Base-by-base conservation (phyloP, 768 basidiomycete species). In the Boletus huronensis region DNA sequence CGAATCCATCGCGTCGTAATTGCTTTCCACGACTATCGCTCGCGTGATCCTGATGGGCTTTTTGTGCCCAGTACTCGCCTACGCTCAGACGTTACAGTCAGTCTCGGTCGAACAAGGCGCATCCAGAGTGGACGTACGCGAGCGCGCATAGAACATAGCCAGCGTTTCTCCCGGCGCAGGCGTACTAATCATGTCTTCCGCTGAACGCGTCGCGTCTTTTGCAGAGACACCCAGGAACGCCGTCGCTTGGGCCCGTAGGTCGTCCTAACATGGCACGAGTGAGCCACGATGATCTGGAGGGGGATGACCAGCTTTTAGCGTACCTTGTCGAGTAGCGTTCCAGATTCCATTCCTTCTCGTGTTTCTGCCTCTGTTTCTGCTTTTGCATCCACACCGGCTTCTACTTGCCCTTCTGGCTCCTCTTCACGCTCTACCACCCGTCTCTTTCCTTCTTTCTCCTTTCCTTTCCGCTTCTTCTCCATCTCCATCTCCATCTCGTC, bases 81-180 rank as follows among this genome's bases (percentile, higher is more conserved):
- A 50, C n/a, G 21, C 2, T 32, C 28, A 21, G 4, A 13, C 2
- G 14, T n/a, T n/a, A n/a, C n/a, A n/a, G n/a, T 59, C 31, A 53
- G 35, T 25, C 35, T 28, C 8, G 5, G 14, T 29, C n/a, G 0
- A 13, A 9, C 3, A 35, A 8, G 5, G 5, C 13, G 1, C 17
- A 36, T 8, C 1, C 35, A 35, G 8, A 35, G 13, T 11, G 7
- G 21, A 76, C 87, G 61, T 67, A 87, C 90, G 82, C 17, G 88
- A 85, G 8, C 92, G 82, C 6, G 87, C 83, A 62, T 93, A 95
- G 67, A 95, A 95, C 70, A 79, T 77, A 0, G 90, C 85, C 8
- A 94, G 71, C 0, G 88, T 88, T 69, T 96, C 93, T 11, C 91
- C 90, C 0, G 91, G 90, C 3, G 87, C 74, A 0, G 93, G 93